Percentiles rank a stretch among this genome's conserved stretches.
phyloP scores from a whole-genome alignment of 1,284 basidiomycete genomes.

The Coniferiporia weirii region DNA sequence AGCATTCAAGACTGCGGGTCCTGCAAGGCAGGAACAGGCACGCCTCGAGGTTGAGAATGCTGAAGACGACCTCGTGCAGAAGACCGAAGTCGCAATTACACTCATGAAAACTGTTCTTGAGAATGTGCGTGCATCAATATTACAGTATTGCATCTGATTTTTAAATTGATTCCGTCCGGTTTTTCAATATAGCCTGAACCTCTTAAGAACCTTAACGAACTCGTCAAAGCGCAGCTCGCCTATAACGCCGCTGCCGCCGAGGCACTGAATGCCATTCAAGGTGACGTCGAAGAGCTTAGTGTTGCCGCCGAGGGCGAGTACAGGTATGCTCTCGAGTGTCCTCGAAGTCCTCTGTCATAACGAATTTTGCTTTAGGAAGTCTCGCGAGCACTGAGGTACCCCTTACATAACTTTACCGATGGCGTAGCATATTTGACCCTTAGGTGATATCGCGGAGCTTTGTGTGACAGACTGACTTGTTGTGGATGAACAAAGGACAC shows the following conservation, averaged over 20 bases:
- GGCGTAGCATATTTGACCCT: not conserved
- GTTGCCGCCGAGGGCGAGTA: slow-evolving; percentile 90
- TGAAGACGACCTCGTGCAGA: slow-evolving; percentile 93
- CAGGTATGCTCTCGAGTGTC: slow-evolving; percentile 44
- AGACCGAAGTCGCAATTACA: slow-evolving; percentile 96
- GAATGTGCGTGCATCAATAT: slow-evolving; percentile 58
- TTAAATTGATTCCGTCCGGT: not conserved
- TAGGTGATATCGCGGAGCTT: not conserved
- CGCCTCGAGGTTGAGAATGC: slow-evolving; percentile 89
- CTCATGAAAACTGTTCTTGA: slow-evolving; percentile 98
- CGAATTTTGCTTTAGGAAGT: slow-evolving; percentile 48
- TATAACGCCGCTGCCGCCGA: slow-evolving; percentile 86
- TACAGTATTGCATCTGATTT: slow-evolving; percentile 2
- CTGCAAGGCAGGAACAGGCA: slow-evolving; percentile 83
- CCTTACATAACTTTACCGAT: not conserved
- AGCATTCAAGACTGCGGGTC: slow-evolving; percentile 67
- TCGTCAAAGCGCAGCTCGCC: slow-evolving; percentile 87
- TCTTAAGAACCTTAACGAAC: slow-evolving; percentile 87
- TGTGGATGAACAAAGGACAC: slow-evolving; percentile 1
- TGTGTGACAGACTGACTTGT: not conserved
- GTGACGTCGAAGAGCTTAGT: slow-evolving; percentile 86
- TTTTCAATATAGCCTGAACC: slow-evolving; percentile 74
- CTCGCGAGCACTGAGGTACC: slow-evolving; percentile 67
- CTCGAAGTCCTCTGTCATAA: slow-evolving; percentile 8
- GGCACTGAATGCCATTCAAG: slow-evolving; percentile 75